These are phyloP conservation scores for Cercospora sp. DNA, from an alignment of 2,329 filamentous ascomycete genomes.

Conservation along the genomic window DNA sequence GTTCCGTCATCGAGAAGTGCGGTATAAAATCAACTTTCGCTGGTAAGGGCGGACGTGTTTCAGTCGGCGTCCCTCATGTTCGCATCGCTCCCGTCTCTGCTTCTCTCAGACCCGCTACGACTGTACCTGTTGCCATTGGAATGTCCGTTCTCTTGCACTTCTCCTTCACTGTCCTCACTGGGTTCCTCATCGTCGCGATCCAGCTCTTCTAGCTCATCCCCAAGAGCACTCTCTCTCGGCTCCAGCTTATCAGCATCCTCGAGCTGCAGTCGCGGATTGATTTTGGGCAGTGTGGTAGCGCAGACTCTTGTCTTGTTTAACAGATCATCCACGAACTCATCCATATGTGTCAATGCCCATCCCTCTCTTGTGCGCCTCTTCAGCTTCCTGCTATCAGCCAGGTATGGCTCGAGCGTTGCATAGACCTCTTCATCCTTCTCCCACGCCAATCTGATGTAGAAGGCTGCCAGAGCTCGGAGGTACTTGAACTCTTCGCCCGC, in stretches of 20 bases:
- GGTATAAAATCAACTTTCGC: background rate
- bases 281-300: conserved; percentile 87
- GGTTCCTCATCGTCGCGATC: conserved; percentile 58
- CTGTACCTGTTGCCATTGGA: conserved; percentile 25
- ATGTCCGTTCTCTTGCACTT: conserved; percentile 23
- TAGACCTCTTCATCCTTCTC: conserved; percentile 81
- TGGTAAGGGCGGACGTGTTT: background rate
- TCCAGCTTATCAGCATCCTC: conserved; percentile 90
- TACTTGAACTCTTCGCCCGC: conserved; percentile 75
- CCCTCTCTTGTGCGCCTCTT: conserved; percentile 72
- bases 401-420: conserved; percentile 72
- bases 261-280: conserved; percentile 76
- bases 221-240: conserved; percentile 78
- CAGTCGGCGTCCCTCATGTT: conserved; percentile 23
- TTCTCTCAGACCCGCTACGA: conserved; percentile 3
- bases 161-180: conserved; percentile 23
- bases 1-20: background rate
- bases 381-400: conserved; percentile 82
- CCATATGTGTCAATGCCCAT: conserved; percentile 75
- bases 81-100: conserved; percentile 19
- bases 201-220: conserved; percentile 70
- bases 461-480: conserved; percentile 81
- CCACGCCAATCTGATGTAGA: conserved; percentile 90
- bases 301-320: conserved; percentile 87
- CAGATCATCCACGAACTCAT: conserved; percentile 91